Evolutionary conservation across 2,329 filamentous ascomycete genomes (phyloP), one percentile per base, ranked within the genome.

Genomic region (Paraphoma sp.): DNA sequence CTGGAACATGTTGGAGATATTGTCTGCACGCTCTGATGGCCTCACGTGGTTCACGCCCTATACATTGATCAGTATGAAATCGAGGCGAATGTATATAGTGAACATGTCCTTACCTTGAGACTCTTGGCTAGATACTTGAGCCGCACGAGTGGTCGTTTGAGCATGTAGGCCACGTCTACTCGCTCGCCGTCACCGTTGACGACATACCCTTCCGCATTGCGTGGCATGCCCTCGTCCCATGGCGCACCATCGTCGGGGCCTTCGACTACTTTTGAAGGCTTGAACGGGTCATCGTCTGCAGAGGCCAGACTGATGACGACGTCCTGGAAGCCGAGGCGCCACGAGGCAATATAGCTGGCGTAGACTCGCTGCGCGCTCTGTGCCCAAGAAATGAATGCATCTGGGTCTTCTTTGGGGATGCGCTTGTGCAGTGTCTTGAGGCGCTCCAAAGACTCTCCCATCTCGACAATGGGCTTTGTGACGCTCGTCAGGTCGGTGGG

Each of bases 271-370:
- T 70, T 77, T 11, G 72, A 70, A 9, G 70, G 71, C 43, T 82
- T 60, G 85, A 86, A 79, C 85, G 73, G 67, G 40, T 87, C 82
- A 46, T 89, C 86, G 33, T 89, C 86, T 4, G 87, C 86, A 7
- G 92, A 91, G 1, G 92, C 93, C 33, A 98, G 86, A 72, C 97
- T 98, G 67, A 99, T 92, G 48, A 98, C 88, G 17, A 99, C 87
- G 72, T 96, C 93, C 69, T 97, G 91, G 76, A 98, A 99, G 0
- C 95, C 95, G 46, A 98, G 84, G 30, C 93, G 86, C 95, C 95
- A 99, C 7, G 90, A 88, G 70, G 87, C 87, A 31, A 98, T 83
- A 73, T 98, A 99, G 69, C 92, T 89, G 58, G 87, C 83, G 73
- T 99, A 99, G 9, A 94, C 85, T 53, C 88, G 87, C 45, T 91